Evolutionary conservation across 352 stramenopile species (phyloP), one percentile per base, ranked within the genome.

Genomic region (Pythium vanterpoolii): DNA sequence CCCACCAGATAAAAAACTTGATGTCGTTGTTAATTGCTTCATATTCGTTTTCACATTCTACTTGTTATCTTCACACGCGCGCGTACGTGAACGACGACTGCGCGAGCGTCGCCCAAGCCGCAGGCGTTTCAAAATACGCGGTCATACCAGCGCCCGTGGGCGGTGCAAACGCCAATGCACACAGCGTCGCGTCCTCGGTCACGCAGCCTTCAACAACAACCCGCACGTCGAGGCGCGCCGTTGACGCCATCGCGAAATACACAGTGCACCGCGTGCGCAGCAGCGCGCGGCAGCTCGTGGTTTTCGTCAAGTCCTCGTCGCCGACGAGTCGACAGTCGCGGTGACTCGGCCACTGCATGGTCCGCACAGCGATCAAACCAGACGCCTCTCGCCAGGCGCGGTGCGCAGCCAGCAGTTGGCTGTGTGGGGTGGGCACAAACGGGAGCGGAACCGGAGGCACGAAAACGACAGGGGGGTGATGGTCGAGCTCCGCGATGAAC

Each of bases 71-170:
- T 43, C 31, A 43, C 9, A 28, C 30, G n/a, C 47, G 47, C 19
- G 42, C 31, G 30, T 40, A 54, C 28, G 31, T 26, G 30, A 54
- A 31, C 28, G 47, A 77, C 26, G 83, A 73, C 56, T 90, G 78
- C 57, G 76, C 72, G 26, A 82, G 73, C 52, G 86, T 68, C 56
- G 88, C 80, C 80, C 80, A 90, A 3, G 80, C 77, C 38, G 76
- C 86, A n/a, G 76, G 76, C 19, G 75, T 74, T 56, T 85, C 84
- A 50, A 86, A 89, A 64, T 86, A 88, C 44, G 80, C 77, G 47
- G 79, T 47, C 80, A 90, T 90, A 28, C 86, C 76, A 14, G 63
- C 63, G 21, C 86, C 80, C 5, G 75, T 83, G 1, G 76, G 57
- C 6, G 60, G 38, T 3, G 61, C 63, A 10, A 77, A 71, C 1